Percentiles rank a stretch among this genome's conserved stretches.
phyloP scores from a whole-genome alignment of 2,329 filamentous ascomycete genomes.

The Fusarium abutilonis region DNA sequence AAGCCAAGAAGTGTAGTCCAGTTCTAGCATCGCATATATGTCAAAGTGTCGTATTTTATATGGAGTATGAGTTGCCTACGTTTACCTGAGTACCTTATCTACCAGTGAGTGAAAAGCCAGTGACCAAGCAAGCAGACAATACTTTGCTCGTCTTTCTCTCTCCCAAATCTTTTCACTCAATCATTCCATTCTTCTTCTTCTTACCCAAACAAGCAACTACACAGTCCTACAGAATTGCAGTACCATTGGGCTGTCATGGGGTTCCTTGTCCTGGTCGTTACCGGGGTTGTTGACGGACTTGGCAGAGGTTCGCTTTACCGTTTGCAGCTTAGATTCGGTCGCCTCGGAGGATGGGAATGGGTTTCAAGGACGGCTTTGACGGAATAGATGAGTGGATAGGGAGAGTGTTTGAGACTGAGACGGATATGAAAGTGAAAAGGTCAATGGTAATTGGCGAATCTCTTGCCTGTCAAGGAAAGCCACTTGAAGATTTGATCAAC shows the following conservation, averaged over 20 bases:
- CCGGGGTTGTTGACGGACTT: constrained; percentile 14
- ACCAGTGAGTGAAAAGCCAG: not conserved
- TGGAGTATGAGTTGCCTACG: too few relatives aligned
- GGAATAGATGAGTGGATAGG: constrained; percentile 9
- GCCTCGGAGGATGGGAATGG: constrained; percentile 14
- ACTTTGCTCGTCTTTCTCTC: not conserved
- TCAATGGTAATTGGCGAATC: constrained; percentile 10
- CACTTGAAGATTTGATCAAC: constrained; percentile 15
- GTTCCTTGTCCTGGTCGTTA: constrained; percentile 14
- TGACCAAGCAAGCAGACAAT: not conserved
- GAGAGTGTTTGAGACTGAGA: constrained; percentile 16
- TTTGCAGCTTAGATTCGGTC: constrained; percentile 22
- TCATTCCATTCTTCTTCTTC: constrained; percentile 11
- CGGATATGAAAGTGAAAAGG: not conserved
- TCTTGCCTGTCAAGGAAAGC: constrained; percentile 1
- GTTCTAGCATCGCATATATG: not conserved
- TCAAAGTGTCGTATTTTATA: too few relatives aligned
- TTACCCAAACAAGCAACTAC: constrained; percentile 26
- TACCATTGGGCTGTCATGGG: constrained; percentile 27
- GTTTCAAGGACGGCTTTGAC: constrained; percentile 8
- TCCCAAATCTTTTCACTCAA: constrained; percentile 1
- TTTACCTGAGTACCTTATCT: not conserved
- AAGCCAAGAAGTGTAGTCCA: constrained; percentile 24
- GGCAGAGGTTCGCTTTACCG: constrained; percentile 17
- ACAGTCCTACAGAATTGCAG: constrained; percentile 28